phyloP scores from a whole-genome alignment of 805 yeast genomes.

The Cyberlindnera misumaiensis region DNA sequence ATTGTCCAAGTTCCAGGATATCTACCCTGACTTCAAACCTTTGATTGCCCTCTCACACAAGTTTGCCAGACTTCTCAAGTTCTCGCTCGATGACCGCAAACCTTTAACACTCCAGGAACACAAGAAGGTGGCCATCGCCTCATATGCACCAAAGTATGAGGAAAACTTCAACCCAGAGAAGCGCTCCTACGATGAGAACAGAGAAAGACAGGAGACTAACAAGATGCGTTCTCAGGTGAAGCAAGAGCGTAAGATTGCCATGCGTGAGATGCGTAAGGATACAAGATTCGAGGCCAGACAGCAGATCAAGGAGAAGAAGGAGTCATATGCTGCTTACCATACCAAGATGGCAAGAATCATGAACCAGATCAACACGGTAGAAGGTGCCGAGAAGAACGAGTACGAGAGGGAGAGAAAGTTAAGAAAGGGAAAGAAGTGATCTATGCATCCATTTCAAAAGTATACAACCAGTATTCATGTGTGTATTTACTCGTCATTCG shows the following conservation, averaged over 20 bases:
- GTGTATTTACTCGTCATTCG: background rate
- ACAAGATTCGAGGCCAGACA: constrained; percentile 82
- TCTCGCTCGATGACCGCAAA: constrained; percentile 42
- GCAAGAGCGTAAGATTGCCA: constrained; percentile 81
- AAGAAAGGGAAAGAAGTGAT: constrained; percentile 41
- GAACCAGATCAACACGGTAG: constrained; percentile 84
- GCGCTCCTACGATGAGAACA: constrained; percentile 82
- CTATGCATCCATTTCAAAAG: background rate
- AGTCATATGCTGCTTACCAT: constrained; percentile 73
- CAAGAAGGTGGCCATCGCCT: constrained; percentile 75
- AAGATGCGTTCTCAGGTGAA: constrained; percentile 82
- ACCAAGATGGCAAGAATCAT: constrained; percentile 82
- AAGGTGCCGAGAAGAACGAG: constrained; percentile 90
- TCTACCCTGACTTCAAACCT: constrained; percentile 28
- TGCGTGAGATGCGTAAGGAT: constrained; percentile 89
- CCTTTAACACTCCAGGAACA: constrained; percentile 83
- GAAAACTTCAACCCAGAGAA: constrained; percentile 94
- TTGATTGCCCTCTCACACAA: constrained; percentile 35
- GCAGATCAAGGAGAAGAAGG: constrained; percentile 71
- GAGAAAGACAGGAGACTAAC: constrained; percentile 71
- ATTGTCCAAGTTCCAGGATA: constrained; percentile 33
- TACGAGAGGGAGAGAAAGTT: constrained; percentile 80
- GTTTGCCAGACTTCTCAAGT: constrained; percentile 41
- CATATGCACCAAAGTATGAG: constrained; percentile 86
- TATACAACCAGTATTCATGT: background rate